These are phyloP conservation scores for Tausonia pullulans DNA, from an alignment of 1,284 basidiomycete species.

Conservation along the genomic window DNA sequence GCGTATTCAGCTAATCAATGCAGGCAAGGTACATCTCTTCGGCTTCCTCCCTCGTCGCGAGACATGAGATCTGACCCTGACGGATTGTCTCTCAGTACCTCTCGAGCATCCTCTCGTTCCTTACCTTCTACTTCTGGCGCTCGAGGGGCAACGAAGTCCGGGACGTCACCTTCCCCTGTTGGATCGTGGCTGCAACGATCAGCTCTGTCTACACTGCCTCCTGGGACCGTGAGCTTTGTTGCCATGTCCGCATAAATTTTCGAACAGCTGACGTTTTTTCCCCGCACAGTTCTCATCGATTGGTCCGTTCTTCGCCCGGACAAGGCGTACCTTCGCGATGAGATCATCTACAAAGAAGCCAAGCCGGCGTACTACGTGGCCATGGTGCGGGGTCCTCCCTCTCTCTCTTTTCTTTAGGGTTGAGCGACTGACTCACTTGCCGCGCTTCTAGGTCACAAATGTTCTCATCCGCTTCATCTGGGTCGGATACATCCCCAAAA, in stretches of 20 bases:
- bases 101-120: slow-evolving; percentile 50
- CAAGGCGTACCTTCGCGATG: slow-evolving; percentile 58
- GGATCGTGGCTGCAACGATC: slow-evolving; percentile 47
- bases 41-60: too few species aligned
- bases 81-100: slow-evolving; percentile 43
- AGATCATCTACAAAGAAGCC: slow-evolving; percentile 51
- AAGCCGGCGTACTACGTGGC: slow-evolving; percentile 38
- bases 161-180: slow-evolving; percentile 48
- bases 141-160: slow-evolving; percentile 39
- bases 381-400: slow-evolving; percentile 25
- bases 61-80: not conserved
- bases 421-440: slow-evolving; percentile 43
- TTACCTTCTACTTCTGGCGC: slow-evolving; percentile 64
- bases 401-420: not conserved
- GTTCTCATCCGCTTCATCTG: slow-evolving; percentile 66
- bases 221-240: slow-evolving; percentile 49
- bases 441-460: slow-evolving; percentile 42
- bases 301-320: slow-evolving; percentile 53
- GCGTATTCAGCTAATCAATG: slow-evolving; percentile 69
- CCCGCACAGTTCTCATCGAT: slow-evolving; percentile 42
- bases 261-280: too few species aligned
- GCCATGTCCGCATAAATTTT: too few species aligned
- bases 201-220: slow-evolving; percentile 59
- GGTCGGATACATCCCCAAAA: slow-evolving; percentile 60
- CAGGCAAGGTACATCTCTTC: slow-evolving; percentile 36